Evolutionary conservation across 2,329 filamentous ascomycete genomes (phyloP).

Genomic region (Apiospora kogelbergensis): DNA sequence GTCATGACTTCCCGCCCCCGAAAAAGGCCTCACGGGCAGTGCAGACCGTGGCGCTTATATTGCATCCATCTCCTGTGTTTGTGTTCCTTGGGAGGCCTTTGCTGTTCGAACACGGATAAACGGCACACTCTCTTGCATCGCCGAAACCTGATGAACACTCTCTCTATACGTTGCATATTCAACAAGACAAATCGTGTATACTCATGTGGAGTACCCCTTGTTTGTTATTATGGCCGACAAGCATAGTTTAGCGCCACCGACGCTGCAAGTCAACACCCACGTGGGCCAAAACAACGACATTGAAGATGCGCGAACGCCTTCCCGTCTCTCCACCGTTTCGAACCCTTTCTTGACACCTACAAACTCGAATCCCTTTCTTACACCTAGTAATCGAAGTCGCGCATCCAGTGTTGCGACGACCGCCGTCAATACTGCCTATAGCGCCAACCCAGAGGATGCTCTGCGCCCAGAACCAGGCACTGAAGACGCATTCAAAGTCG

Average conservation of each 20-base stretch:
- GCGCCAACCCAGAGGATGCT: conserved; percentile 41
- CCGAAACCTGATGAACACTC: neutral
- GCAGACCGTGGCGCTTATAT: neutral
- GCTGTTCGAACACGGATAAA: neutral
- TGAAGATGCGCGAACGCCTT: conserved; percentile 28
- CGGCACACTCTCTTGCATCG: neutral
- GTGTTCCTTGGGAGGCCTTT: neutral
- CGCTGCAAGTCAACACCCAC: conserved; percentile 26
- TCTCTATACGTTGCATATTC: neutral
- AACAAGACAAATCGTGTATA: neutral
- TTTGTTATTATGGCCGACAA: neutral
- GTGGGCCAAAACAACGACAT: conserved; percentile 26
- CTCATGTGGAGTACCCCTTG: neutral
- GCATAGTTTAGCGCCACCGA: conserved; percentile 26
- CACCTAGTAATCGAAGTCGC: conserved; percentile 29
- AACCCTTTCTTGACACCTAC: conserved; percentile 32
- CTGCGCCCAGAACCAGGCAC: conserved; percentile 69
- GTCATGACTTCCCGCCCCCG: neutral
- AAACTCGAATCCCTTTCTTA: conserved; percentile 26
- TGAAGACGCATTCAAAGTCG: conserved; percentile 66
- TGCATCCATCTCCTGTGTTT: neutral
- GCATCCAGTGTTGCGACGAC: conserved; percentile 26
- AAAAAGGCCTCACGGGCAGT: neutral
- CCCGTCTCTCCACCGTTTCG: conserved; percentile 29
- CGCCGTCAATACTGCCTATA: conserved; percentile 16